A percentile compares a stretch with the other conserved stretches of the same genome.
Conservation (phyloP, 1,284 basidiomycete species). For the Naganishia liquefaciens region DNA sequence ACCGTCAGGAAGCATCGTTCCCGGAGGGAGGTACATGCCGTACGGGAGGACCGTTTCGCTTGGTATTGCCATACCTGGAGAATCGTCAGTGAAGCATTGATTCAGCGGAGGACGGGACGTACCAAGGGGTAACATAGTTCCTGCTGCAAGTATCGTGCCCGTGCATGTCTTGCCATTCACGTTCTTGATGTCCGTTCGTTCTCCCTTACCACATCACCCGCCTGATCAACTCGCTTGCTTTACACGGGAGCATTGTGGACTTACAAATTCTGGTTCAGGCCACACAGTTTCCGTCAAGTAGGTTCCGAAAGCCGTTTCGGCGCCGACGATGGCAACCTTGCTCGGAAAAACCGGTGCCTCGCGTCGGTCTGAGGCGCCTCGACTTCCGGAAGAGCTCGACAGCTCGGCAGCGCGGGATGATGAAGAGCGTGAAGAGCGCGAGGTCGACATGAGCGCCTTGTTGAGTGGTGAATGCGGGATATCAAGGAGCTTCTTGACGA, state of each 20-base stretch:
- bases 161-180: slow-evolving; percentile 33
- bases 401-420: background rate
- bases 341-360: slow-evolving; percentile 27
- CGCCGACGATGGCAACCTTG: slow-evolving; percentile 31
- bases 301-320: slow-evolving; percentile 28
- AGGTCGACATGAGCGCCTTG: background rate
- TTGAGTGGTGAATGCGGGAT: too few relatives aligned
- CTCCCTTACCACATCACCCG: background rate
- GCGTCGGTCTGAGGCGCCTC: slow-evolving; percentile 29
- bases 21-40: slow-evolving; percentile 27
- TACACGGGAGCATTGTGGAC: background rate
- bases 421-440: slow-evolving; percentile 14
- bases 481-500: too few relatives aligned
- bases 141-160: slow-evolving; percentile 31
- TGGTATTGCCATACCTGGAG: slow-evolving; percentile 26
- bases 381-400: slow-evolving; percentile 18
- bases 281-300: slow-evolving; percentile 30
- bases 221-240: background rate
- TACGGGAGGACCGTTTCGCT: slow-evolving; percentile 20
- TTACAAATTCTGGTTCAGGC: slow-evolving; percentile 34
- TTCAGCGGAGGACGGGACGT: background rate
- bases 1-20: slow-evolving; percentile 35
- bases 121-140: slow-evolving; percentile 35
- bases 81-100: background rate
- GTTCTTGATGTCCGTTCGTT: slow-evolving; percentile 33